Percentiles rank a stretch among this genome's conserved stretches.
phyloP scores from a whole-genome alignment of 2,329 filamentous ascomycete genomes.

The Aspergillus fijiensis region DNA sequence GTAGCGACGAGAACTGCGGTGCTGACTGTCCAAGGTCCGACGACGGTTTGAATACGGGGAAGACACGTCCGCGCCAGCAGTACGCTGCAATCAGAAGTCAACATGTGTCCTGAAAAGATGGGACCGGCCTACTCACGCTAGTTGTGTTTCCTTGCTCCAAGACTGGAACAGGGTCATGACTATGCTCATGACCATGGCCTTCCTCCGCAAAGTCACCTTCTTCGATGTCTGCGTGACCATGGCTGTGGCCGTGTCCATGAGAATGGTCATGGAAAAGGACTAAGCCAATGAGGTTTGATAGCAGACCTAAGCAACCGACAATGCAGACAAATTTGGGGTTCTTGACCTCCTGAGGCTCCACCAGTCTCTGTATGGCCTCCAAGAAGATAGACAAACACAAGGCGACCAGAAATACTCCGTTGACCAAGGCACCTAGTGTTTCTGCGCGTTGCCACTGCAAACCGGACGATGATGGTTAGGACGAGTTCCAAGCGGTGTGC shows the following conservation, averaged over 20 bases:
- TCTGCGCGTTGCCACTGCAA: conserved; percentile 90
- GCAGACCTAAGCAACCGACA: conserved; percentile 80
- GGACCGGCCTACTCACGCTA: background rate
- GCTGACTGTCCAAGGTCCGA: conserved; percentile 25
- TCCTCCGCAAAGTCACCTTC: conserved; percentile 51
- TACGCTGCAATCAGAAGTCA: conserved; percentile 22
- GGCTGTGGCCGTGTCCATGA: conserved; percentile 68
- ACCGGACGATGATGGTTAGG: conserved; percentile 10
- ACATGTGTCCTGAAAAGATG: background rate
- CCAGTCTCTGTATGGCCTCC: conserved; percentile 86
- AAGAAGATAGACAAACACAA: conserved; percentile 95
- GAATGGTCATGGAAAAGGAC: conserved; percentile 91
- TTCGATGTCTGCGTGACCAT: conserved; percentile 48
- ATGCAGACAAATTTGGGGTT: conserved; percentile 86
- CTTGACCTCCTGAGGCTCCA: conserved; percentile 83
- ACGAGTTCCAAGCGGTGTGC: background rate
- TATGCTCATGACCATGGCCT: conserved; percentile 38
- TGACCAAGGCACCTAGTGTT: conserved; percentile 92
- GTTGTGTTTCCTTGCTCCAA: conserved; percentile 35
- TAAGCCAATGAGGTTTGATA: conserved; percentile 85
- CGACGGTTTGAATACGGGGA: conserved; percentile 35
- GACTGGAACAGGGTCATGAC: conserved; percentile 41
- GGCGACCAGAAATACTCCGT: conserved; percentile 95
- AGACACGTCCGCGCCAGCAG: conserved; percentile 26
- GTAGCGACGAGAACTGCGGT: conserved; percentile 33